These are phyloP conservation scores for Terfezia claveryi DNA, from an alignment of 495 filamentous ascomycete genomes.

Conservation along the genomic window DNA sequence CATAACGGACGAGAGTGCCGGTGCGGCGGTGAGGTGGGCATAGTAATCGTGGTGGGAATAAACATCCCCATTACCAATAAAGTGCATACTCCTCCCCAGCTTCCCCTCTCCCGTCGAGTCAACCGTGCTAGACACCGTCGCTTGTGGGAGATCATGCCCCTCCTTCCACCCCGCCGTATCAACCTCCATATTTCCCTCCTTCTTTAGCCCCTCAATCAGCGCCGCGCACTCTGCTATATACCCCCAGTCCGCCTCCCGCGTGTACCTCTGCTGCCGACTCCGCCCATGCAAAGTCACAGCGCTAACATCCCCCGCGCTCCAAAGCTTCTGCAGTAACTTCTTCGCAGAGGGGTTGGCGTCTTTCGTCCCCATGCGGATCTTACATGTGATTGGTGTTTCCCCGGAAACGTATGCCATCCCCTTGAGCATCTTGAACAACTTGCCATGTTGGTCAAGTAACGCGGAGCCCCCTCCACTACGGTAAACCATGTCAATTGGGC, in stretches of 20 bases:
- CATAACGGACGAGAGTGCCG: constrained; percentile 69
- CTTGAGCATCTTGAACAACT: constrained; percentile 73
- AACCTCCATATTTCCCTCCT: constrained; percentile 33
- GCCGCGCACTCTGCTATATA: constrained; percentile 83
- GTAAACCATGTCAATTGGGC: constrained; percentile 84
- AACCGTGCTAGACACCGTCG: constrained; percentile 16
- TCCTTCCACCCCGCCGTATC: constrained; percentile 68
- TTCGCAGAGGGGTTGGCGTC: constrained; percentile 57
- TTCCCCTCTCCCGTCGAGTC: neutral
- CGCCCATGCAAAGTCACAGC: constrained; percentile 87
- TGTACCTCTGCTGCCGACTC: constrained; percentile 85
- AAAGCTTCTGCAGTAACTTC: constrained; percentile 61
- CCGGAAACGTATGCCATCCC: constrained; percentile 86
- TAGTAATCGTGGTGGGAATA: constrained; percentile 82
- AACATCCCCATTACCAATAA: constrained; percentile 90
- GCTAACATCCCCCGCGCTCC: constrained; percentile 65
- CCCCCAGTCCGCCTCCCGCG: constrained; percentile 64
- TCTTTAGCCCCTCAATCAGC: constrained; percentile 55
- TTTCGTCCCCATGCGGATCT: constrained; percentile 80
- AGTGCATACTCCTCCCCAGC: constrained; percentile 48
- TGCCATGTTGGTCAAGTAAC: constrained; percentile 61
- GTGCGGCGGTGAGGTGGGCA: constrained; percentile 45
- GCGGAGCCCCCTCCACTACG: constrained; percentile 76
- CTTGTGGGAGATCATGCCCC: constrained; percentile 31
- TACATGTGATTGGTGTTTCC: constrained; percentile 73